Percentiles rank a stretch among this genome's conserved stretches.
These are phyloP conservation scores for Aethionema arabicum DNA, from an alignment of 345 rosid genomes.

Conservation along the genomic window DNA sequence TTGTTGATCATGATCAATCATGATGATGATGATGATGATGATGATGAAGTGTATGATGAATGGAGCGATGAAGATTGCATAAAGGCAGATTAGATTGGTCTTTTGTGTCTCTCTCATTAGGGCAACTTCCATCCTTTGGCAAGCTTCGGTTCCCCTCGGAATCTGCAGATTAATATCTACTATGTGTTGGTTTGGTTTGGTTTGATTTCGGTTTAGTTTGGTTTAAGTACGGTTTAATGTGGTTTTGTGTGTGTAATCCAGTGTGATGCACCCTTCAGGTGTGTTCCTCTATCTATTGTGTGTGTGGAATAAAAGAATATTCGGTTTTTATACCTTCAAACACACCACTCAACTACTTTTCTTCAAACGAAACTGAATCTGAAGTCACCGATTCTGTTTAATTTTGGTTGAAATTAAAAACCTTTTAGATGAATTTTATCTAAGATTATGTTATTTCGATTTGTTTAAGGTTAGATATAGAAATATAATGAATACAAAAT, in stretches of 20 bases:
- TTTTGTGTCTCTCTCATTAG: conserved; percentile 39
- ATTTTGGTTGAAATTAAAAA: no score
- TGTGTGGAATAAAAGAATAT: conserved; percentile 34
- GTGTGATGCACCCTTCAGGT: conserved; percentile 24
- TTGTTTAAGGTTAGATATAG: no score
- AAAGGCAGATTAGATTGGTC: conserved; percentile 43
- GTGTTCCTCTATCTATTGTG: conserved; percentile 13
- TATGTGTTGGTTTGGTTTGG: conserved; percentile 15
- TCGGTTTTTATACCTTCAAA: conserved; percentile 15
- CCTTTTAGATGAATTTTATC: no score
- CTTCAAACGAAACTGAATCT: not conserved
- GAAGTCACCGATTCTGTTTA: no score
- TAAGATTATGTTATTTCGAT: no score
- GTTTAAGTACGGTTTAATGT: not conserved
- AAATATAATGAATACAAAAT: no score
- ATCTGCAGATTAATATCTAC: conserved; percentile 42
- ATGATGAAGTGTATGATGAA: conserved; percentile 21
- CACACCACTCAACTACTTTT: not conserved
- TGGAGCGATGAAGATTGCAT: conserved; percentile 47
- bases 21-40: conserved; percentile 22
- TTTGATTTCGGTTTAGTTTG: conserved; percentile 21
- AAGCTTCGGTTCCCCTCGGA: conserved; percentile 49
- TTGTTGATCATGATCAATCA: conserved; percentile 24
- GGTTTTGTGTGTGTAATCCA: conserved; percentile 24
- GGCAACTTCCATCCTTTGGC: conserved; percentile 49